These are phyloP conservation scores for Leccinum barrowsii DNA, from an alignment of 768 basidiomycete genomes.

Conservation along the genomic window DNA sequence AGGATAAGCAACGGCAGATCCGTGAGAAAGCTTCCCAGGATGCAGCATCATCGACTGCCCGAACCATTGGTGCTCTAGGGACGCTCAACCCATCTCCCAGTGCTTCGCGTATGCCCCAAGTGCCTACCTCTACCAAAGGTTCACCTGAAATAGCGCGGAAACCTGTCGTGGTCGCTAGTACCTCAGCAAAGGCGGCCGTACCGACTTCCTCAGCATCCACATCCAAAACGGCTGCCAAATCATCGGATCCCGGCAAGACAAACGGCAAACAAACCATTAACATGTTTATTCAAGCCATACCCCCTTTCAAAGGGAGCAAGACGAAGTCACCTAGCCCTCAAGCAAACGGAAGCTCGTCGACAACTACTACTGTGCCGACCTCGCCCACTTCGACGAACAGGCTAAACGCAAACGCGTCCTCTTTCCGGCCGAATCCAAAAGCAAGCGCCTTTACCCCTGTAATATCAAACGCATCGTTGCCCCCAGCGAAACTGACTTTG, in stretches of 20 bases:
- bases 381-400: conserved; percentile 60
- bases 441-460: conserved; percentile 74
- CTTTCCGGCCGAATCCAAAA: conserved; percentile 87
- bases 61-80: conserved; percentile 59
- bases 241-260: conserved; percentile 30
- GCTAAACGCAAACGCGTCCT: conserved; percentile 85
- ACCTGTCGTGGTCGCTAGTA: conserved; percentile 21
- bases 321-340: conserved; percentile 31
- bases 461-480: conserved; percentile 23
- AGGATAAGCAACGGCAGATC: conserved; percentile 83
- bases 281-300: conserved; percentile 89
- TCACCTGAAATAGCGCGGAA: conserved; percentile 29
- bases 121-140: conserved; percentile 29
- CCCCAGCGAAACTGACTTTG: conserved; percentile 16
- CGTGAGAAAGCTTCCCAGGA: conserved; percentile 72
- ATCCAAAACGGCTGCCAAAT: conserved; percentile 32
- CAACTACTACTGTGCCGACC: conserved; percentile 37
- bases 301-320: conserved; percentile 78
- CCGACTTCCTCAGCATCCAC: conserved; percentile 28
- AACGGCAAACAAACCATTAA: conserved; percentile 47
- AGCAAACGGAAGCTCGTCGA: conserved; percentile 30
- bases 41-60: conserved; percentile 61
- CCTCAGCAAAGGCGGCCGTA: conserved; percentile 26
- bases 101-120: conserved; percentile 40
- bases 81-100: conserved; percentile 42